These are phyloP conservation scores for Beauveria pseudobassiana DNA, from an alignment of 2,329 filamentous ascomycete genomes.

Conservation along the genomic window DNA sequence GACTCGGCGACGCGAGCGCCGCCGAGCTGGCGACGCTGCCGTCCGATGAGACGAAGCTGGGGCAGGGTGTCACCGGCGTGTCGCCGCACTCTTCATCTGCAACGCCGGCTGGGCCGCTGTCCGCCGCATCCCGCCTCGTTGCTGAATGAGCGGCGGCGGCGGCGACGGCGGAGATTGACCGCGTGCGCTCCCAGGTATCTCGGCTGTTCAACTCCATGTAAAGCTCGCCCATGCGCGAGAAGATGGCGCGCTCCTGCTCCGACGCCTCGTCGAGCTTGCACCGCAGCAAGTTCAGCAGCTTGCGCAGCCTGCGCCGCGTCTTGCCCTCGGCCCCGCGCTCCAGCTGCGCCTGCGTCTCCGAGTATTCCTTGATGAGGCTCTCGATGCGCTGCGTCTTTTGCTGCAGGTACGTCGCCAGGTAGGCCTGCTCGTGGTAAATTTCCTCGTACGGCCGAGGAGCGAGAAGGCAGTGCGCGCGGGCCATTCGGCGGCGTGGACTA, in stretches of 20 bases:
- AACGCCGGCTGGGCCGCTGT: no score
- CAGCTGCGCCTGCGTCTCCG: slow-evolving; percentile 27
- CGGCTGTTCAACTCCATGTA: slow-evolving; percentile 40
- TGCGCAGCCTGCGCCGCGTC: slow-evolving; percentile 28
- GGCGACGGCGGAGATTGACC: background rate
- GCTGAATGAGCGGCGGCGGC: background rate
- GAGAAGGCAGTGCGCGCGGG: slow-evolving; percentile 17
- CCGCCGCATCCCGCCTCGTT: no score
- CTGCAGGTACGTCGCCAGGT: slow-evolving; percentile 36
- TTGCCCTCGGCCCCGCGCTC: slow-evolving; percentile 17
- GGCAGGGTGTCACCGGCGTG: slow-evolving; percentile 11
- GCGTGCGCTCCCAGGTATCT: slow-evolving; percentile 26
- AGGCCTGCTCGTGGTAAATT: slow-evolving; percentile 38
- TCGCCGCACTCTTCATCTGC: slow-evolving; percentile 19
- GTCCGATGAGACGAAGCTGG: slow-evolving; percentile 13
- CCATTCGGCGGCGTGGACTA: background rate
- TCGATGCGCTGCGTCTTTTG: slow-evolving; percentile 30
- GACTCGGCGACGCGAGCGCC: background rate
- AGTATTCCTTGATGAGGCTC: slow-evolving; percentile 32
- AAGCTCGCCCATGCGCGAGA: slow-evolving; percentile 41
- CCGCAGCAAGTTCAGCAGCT: slow-evolving; percentile 34
- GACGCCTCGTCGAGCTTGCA: slow-evolving; percentile 36
- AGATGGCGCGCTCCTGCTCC: slow-evolving; percentile 38
- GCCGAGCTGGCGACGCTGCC: background rate
- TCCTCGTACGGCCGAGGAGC: slow-evolving; percentile 33